A percentile compares a stretch with the other conserved stretches of the same genome.
These are phyloP conservation scores for Glutinoglossum americanum DNA, from an alignment of 495 filamentous ascomycete genomes.

Conservation along the genomic window DNA sequence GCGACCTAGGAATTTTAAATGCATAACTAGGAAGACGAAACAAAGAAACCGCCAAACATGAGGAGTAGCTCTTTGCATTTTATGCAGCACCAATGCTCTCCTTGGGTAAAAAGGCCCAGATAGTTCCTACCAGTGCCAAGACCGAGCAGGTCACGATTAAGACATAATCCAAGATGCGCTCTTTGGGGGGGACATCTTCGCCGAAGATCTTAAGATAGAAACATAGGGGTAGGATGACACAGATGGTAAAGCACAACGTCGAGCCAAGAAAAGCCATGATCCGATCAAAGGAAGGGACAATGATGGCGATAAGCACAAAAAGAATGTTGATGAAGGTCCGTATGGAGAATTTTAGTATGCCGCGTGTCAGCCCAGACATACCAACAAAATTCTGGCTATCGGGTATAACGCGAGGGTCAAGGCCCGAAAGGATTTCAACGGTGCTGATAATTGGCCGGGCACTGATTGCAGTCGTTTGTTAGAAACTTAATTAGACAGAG, in stretches of 20 bases:
- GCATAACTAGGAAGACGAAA: neutral
- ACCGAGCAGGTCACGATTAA: conserved; percentile 46
- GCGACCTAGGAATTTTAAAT: neutral
- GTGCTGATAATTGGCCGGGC: conserved; percentile 74
- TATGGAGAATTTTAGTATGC: conserved; percentile 34
- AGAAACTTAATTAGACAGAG: neutral
- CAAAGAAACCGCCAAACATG: neutral
- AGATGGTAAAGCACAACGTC: conserved; percentile 84
- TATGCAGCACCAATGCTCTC: neutral
- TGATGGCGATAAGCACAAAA: conserved; percentile 48
- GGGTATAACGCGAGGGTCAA: conserved; percentile 34
- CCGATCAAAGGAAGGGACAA: conserved; percentile 74
- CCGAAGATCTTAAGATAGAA: conserved; percentile 90
- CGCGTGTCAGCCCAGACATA: conserved; percentile 33
- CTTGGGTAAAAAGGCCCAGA: conserved; percentile 73
- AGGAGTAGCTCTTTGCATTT: neutral
- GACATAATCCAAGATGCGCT: conserved; percentile 43
- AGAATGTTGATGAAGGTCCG: conserved; percentile 34
- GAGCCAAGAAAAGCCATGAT: conserved; percentile 89
- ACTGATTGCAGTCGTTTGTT: conserved; percentile 14
- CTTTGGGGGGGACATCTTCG: conserved; percentile 41
- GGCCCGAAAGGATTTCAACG: conserved; percentile 54
- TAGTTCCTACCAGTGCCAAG: conserved; percentile 56
- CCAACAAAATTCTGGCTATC: conserved; percentile 24
- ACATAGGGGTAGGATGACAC: conserved; percentile 60